Percentiles rank a stretch among this genome's conserved stretches.
phyloP scores from a whole-genome alignment of 441 rosid genomes.

The Gossypium schwendimanii region DNA sequence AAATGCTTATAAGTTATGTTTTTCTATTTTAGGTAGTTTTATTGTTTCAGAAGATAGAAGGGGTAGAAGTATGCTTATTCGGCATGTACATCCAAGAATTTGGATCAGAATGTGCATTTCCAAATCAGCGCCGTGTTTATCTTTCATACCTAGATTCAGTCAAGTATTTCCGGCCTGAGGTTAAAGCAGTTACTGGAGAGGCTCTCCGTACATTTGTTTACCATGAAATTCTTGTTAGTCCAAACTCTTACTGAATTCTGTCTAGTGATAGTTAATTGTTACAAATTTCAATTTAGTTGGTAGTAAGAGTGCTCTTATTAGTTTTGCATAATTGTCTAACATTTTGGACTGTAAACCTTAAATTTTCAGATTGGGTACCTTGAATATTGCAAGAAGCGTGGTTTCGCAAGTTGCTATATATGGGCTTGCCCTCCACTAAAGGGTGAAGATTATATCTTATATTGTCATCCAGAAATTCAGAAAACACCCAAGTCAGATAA shows the following conservation, averaged over 20 bases:
- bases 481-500: constrained; percentile 98
- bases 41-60: constrained; percentile 97
- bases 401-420: constrained; percentile 96
- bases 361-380: constrained; percentile 83
- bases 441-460: constrained; percentile 96
- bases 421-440: constrained; percentile 99
- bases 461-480: constrained; percentile 98
- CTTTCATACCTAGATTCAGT: constrained; percentile 94
- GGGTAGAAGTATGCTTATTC: constrained; percentile 95
- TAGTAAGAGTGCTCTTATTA: too few relatives aligned
- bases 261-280: constrained; percentile 1
- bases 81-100: constrained; percentile 99
- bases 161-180: constrained; percentile 95
- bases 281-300: constrained; percentile 3
- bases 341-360: background rate
- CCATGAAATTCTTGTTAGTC: constrained; percentile 90
- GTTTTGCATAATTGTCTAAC: too few relatives aligned
- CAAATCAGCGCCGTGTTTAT: constrained; percentile 91
- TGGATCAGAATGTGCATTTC: constrained; percentile 77
- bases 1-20: constrained; percentile 6
- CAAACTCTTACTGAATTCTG: background rate
- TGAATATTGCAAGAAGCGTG: constrained; percentile 95
- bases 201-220: constrained; percentile 95
- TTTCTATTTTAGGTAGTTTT: constrained; percentile 66
- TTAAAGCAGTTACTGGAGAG: constrained; percentile 84